A percentile compares a stretch with the other conserved stretches of the same genome.
Conservation (phyloP, 306 rosid genomes). For the Vigna radiata region DNA sequence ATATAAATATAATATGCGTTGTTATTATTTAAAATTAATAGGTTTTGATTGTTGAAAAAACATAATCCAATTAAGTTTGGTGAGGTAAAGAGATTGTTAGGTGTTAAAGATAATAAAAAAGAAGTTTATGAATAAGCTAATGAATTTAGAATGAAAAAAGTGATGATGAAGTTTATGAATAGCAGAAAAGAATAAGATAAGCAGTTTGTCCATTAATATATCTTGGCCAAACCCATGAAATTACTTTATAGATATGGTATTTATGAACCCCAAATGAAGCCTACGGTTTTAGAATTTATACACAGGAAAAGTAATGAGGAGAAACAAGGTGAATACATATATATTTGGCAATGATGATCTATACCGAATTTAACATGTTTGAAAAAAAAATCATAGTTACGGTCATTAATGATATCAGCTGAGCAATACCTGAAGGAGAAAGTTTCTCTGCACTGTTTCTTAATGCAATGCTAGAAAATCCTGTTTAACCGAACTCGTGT, state of each 20-base stretch:
- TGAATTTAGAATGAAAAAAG: background rate
- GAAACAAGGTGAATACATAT: background rate
- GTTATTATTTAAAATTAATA: too few species aligned
- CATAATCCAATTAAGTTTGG: too few species aligned
- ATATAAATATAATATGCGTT: too few species aligned
- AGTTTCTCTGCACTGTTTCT: background rate
- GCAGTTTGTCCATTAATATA: background rate
- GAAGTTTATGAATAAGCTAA: background rate
- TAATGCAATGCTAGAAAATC: slow-evolving; percentile 2
- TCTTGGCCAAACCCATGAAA: too few species aligned
- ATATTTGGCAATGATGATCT: background rate
- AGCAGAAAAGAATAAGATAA: too few species aligned
- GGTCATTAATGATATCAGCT: slow-evolving; percentile 11
- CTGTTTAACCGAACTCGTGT: background rate
- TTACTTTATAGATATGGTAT: background rate
- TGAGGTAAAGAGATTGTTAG: too few species aligned
- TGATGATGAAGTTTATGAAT: background rate
- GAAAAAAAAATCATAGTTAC: background rate
- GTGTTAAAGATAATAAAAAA: too few species aligned
- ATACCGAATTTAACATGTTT: background rate
- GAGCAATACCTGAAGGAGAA: slow-evolving; percentile 11
- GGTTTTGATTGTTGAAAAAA: too few species aligned
- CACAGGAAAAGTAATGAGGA: background rate
- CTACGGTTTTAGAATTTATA: background rate
- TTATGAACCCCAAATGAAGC: background rate